Percentiles rank a stretch among this genome's conserved stretches.
These are phyloP conservation scores for Candida cerambycidarum DNA, from an alignment of 805 yeast genomes.

Conservation along the genomic window DNA sequence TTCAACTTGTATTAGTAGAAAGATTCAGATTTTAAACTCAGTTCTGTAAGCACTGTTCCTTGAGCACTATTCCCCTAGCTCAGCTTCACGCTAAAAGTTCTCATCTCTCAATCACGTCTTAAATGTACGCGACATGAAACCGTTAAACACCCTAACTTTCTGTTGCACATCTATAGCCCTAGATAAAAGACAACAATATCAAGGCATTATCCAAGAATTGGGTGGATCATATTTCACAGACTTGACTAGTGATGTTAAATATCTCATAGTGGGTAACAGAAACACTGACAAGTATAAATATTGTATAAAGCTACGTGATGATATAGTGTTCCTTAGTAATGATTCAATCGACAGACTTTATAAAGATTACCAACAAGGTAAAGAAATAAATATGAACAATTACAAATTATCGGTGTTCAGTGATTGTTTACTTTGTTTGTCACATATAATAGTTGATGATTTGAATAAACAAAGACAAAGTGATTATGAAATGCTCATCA, in stretches of 20 bases:
- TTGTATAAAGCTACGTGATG: constrained; percentile 51
- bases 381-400: constrained; percentile 22
- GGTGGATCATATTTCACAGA: constrained; percentile 62
- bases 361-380: constrained; percentile 54
- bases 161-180: constrained; percentile 57
- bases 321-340: constrained; percentile 55
- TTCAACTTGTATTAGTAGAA: too few species aligned
- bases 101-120: too few species aligned
- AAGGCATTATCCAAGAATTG: constrained; percentile 47
- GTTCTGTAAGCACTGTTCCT: too few species aligned
- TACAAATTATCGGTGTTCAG: constrained; percentile 45
- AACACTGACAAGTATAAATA: constrained; percentile 56
- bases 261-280: constrained; percentile 58
- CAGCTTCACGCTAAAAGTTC: too few species aligned
- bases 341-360: constrained; percentile 46
- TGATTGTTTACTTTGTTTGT: constrained; percentile 45
- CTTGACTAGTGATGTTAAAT: constrained; percentile 59
- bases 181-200: constrained; percentile 41
- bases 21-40: too few species aligned
- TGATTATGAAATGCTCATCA: constrained; percentile 26
- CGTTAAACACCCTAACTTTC: constrained; percentile 50
- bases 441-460: constrained; percentile 29
- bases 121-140: constrained; percentile 20
- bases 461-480: background rate
- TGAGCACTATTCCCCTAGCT: too few species aligned